Conservation (phyloP, 257 asterid genomes). For the Scutellaria minor region DNA sequence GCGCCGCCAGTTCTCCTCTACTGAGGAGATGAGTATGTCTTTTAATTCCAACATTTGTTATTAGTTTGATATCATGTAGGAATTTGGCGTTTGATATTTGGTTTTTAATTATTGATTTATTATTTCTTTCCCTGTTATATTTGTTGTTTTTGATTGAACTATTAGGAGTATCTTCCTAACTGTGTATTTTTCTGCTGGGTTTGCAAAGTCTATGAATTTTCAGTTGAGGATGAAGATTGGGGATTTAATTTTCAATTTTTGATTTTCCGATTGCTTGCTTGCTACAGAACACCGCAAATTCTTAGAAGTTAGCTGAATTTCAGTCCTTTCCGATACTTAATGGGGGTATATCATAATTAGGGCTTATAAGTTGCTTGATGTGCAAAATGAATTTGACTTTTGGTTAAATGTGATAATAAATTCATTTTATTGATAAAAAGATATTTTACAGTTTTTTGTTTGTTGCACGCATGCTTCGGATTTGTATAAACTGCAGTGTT, state of each 20-base stretch:
- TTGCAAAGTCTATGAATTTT: not conserved
- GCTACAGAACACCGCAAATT: not conserved
- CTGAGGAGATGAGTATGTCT: conserved; percentile 59
- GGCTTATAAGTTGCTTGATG: not conserved
- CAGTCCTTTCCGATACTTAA: too few species aligned
- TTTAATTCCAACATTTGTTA: not conserved
- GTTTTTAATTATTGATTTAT: too few species aligned
- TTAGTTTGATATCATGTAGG: not conserved
- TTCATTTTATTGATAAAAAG: not conserved
- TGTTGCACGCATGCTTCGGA: not conserved
- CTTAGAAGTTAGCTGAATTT: not conserved
- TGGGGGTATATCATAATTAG: not conserved
- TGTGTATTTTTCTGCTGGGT: not conserved
- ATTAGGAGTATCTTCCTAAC: too few species aligned
- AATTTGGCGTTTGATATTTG: too few species aligned
- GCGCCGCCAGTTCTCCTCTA: conserved; percentile 67
- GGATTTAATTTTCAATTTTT: not conserved
- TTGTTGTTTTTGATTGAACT: too few species aligned
- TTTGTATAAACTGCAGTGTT: not conserved
- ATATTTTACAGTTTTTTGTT: not conserved
- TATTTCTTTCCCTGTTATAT: too few species aligned
- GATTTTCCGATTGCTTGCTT: not conserved
- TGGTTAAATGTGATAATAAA: not conserved
- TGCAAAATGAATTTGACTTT: conserved; percentile 8
- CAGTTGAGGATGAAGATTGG: not conserved